Evolutionary conservation across 2,329 filamentous ascomycete genomes (phyloP), one percentile per base, ranked within the genome.

Genomic region (Colletotrichum destructivum): DNA sequence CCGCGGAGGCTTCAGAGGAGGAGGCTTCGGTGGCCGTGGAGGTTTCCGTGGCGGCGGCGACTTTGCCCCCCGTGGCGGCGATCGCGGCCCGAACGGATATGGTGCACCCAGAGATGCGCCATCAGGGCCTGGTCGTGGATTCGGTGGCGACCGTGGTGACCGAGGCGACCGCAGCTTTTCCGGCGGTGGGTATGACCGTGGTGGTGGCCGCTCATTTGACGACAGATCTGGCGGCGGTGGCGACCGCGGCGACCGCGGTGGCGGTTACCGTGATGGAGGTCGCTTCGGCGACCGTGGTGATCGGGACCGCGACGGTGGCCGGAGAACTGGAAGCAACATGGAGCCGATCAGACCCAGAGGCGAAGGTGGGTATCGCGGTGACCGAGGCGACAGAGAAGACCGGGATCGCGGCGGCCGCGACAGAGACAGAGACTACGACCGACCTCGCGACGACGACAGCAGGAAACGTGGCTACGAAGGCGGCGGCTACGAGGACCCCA

Each of bases 401-500:
- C 88, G 87, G 69, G 82, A 88, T 62, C 85, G 88, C 70, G 82
- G 88, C 70, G 82, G 83, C 57, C 78, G 78, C 51, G 76, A 74
- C 62, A 81, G 87, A 56, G 87, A 88, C 65, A 78, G 83, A 72
- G 85, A 88, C 77, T 86, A 84, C 80, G 89, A 91, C 79, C 83
- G 87, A 75, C 86, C 86, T 67, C 84, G 87, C 74, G 88, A 90
- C 63, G 88, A 90, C 75, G 88, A 89, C 75, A 86, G 84, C 82
- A 82, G 89, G 80, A 89, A 93, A 86, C 90, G 92, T 80, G 88
- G 91, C 63, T 94, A 93, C 82, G 95, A 97, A 63, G 93, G 92
- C 79, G 91, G 91, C 80, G 89, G 90, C 75, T 92, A 95, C 83
- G 94, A 98, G 79, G 95, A 98, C 82, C 89, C 90, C 61, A 83